A percentile compares a stretch with the other conserved stretches of the same genome.
phyloP scores from a whole-genome alignment of 257 asterid species.

The Solanum tacnaense region DNA sequence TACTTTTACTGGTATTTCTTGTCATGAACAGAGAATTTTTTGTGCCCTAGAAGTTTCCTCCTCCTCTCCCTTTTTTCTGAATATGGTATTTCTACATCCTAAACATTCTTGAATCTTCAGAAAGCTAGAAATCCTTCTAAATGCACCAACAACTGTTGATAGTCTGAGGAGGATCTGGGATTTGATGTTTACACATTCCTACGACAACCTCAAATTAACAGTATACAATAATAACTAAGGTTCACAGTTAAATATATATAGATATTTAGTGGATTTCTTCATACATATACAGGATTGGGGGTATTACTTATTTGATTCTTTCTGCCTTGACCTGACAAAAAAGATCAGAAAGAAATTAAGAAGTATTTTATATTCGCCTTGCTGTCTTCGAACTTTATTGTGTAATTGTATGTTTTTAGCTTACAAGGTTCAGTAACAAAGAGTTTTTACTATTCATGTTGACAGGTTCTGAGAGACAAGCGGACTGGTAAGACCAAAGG shows the following conservation, averaged over 20 bases:
- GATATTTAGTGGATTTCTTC: not conserved
- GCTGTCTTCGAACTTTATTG: not conserved
- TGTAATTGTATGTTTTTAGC: not conserved
- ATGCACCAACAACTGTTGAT: not conserved
- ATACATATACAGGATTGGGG: not conserved
- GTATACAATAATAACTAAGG: not conserved
- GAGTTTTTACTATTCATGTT: not conserved
- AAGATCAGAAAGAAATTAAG: no score
- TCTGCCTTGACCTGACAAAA: not conserved
- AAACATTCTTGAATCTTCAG: not conserved
- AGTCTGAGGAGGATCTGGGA: not conserved
- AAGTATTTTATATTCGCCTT: not conserved
- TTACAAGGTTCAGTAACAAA: not conserved
- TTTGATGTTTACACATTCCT: not conserved
- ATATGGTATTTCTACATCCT: not conserved
- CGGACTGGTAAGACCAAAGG: conserved; percentile 92
- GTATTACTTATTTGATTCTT: not conserved
- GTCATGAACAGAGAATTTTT: not conserved
- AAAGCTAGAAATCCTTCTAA: not conserved
- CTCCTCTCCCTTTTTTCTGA: not conserved
- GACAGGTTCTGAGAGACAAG: conserved; percentile 79
- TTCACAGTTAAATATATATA: not conserved
- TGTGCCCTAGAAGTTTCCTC: not conserved
- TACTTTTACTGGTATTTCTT: conserved; percentile 25
- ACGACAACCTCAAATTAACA: not conserved